Base-by-base conservation (phyloP, 1,284 basidiomycete species). In the Microstroma glucosiphilum region DNA sequence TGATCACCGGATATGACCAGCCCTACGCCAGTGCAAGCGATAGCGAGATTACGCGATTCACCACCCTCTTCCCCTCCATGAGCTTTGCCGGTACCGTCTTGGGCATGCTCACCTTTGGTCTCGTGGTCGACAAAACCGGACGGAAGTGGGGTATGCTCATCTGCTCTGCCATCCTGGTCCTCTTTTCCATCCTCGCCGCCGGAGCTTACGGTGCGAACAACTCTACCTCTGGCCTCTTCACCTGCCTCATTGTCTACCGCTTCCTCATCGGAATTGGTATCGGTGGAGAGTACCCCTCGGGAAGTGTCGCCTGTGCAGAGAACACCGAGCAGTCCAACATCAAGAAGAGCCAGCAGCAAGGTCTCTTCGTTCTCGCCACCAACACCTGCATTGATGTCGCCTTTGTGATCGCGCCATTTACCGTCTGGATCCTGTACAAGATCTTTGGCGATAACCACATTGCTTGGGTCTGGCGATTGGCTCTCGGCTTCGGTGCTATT, bases 271-370 rank as follows among this genome's bases (percentile, higher is more conserved):
- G 78, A 3, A 76, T 80, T 51, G 76, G 67, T 17, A 78, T 91
- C 9, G 92, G 91, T 26, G 91, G 91, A 12, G 90, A 93, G 78
- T 94, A 96, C 69, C 92, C 91, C 6, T 89, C 88, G 65, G 92
- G 92, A 7, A 89, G 88, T 2, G 91, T 96, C n/a, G 90, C 91
- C 23, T 88, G 89, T 1, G 89, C 89, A 1, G 92, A 96, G 77
- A 89, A 91, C 75, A 91, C 91, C 0, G 92, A 94, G 79, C 57
- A 57, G 26, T 82, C 84, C 21, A 86, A 84, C 2, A 87, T 94
- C 72, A 83, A 81, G 69, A 91, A 89, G 80, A 86, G 85, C 59
- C 84, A 87, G 2, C 92, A 92, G 75, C 89, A 94, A 77, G 82
- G 87, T 59, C 90, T 90, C 84, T 89, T 94, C 72, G 86, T 89